Evolutionary conservation across 495 filamentous ascomycete genomes (phyloP).

Genomic region (Cercophora sp.): DNA sequence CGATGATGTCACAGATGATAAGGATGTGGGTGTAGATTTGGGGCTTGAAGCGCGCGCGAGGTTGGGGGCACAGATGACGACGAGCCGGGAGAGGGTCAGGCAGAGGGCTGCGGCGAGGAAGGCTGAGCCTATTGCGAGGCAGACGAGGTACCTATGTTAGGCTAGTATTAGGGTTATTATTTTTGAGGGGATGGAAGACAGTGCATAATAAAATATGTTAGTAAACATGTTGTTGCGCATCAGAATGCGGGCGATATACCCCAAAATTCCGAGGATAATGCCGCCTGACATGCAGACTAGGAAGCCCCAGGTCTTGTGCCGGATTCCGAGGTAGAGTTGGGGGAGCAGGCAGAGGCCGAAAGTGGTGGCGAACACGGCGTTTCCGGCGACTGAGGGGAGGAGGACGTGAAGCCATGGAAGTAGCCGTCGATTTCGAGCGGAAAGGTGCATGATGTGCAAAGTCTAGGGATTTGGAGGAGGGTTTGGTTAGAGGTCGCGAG

Average conservation of each 20-base stretch:
- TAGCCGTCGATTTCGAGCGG: slow-evolving; percentile 12
- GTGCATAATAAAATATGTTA: not conserved
- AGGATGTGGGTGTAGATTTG: slow-evolving; percentile 48
- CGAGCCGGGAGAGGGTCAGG: slow-evolving; percentile 35
- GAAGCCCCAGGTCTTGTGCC: not conserved
- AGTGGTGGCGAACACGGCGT: slow-evolving; percentile 25
- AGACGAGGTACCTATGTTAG: slow-evolving; percentile 31
- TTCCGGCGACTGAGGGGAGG: slow-evolving; percentile 25
- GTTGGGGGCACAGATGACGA: slow-evolving; percentile 38
- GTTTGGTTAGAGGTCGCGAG: slow-evolving; percentile 10
- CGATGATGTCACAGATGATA: slow-evolving; percentile 48
- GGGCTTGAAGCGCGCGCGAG: slow-evolving; percentile 19
- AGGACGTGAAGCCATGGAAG: slow-evolving; percentile 9
- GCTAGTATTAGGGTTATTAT: no score
- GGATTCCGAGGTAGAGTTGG: not conserved
- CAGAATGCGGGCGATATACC: not conserved
- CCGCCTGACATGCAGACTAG: not conserved
- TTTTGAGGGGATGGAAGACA: no score
- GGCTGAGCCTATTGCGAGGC: slow-evolving; percentile 33
- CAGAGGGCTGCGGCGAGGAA: slow-evolving; percentile 28
- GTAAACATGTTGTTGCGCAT: not conserved
- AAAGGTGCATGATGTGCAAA: slow-evolving; percentile 13
- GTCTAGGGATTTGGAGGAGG: slow-evolving; percentile 2
- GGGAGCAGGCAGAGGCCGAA: slow-evolving; percentile 13
- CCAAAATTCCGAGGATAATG: not conserved